Base-by-base conservation (phyloP, 73 alveolate genomes). In the Paramecium octaurelia region DNA sequence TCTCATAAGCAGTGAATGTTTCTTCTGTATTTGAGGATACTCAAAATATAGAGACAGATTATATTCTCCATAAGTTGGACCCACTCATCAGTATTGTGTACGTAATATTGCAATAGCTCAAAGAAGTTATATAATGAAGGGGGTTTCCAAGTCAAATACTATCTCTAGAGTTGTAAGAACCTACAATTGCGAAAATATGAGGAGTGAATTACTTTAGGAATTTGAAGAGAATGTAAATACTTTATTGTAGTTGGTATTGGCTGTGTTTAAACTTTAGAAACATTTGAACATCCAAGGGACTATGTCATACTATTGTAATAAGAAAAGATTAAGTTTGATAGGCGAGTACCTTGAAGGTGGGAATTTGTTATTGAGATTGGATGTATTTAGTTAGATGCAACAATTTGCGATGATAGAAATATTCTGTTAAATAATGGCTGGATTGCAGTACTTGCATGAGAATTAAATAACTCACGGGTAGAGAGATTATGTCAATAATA, bases 341-440 rank as follows among this genome's bases (percentile, higher is more conserved):
- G 46, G 57, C 20, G 76, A 80, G 9, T 44, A 43, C 27, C 8
- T 38, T 9, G 91, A 80, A 11, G 91, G 91, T 2, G 91, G 77
- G 20, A 80, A 80, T 46, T 9, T 80, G 57, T 24, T 80, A 2
- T 11, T 1, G 7, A 34, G 12, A 42, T 44, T 80, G n/a, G 91
- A 80, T 43, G 31, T 4, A 80, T 42, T 80, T 31, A 24, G 64
- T 27, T 24, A 40, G 7, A 6, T 42, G 73, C 14, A 21, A 1
- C 46, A 80, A 80, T 23, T 12, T 80, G 91, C 27, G 20, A 43
- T 80, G 57, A 21, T 42, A 10, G 75, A 48, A 43, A 43, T 80
- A 80, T 80, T 80, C 44, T 46, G 46, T 44, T 80, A 80, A 48
- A 42, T 80, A 4, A 43, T 80, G 46, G 91, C 91, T 44, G 91